Percentiles rank a stretch among this genome's conserved stretches.
Conservation (phyloP, 1,139 yeast genomes). For the Scheffersomyces stambukii region DNA sequence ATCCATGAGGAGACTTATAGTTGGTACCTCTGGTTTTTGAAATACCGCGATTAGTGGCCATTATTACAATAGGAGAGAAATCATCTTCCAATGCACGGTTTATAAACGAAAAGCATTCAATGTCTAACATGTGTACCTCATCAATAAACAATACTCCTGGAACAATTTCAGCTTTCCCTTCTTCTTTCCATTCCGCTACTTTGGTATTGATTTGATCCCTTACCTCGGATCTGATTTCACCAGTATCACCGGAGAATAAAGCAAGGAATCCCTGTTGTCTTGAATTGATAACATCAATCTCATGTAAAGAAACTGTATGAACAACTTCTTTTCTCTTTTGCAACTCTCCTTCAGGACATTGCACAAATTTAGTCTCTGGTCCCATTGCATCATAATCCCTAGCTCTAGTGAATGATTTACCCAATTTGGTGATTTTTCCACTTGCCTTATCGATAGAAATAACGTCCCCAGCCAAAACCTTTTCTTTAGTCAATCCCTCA, state of each 20-base stretch:
- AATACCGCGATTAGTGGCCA: constrained; percentile 98
- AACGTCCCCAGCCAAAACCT: constrained; percentile 96
- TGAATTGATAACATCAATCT: constrained; percentile 96
- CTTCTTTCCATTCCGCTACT: constrained; percentile 99
- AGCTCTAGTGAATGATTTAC: constrained; percentile 92
- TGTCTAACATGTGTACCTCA: constrained; percentile 98
- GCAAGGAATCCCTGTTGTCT: constrained; percentile 98
- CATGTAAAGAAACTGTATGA: constrained; percentile 94
- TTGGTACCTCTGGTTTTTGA: constrained; percentile 90
- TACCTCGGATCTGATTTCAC: constrained; percentile 93
- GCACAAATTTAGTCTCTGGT: constrained; percentile 94
- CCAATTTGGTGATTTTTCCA: constrained; percentile 90
- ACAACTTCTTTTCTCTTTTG: constrained; percentile 94
- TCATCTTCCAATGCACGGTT: constrained; percentile 97
- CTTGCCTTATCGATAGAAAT: constrained; percentile 93
- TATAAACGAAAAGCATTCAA: constrained; percentile 92
- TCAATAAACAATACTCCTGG: constrained; percentile 99
- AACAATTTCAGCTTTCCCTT: constrained; percentile 96
- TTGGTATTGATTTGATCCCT: constrained; percentile 96
- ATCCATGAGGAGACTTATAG: constrained; percentile 93
- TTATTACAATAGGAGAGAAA: constrained; percentile 92
- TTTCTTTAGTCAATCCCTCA: constrained; percentile 91
- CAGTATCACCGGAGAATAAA: constrained; percentile 94
- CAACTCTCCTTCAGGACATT: constrained; percentile 98
- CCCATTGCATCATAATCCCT: constrained; percentile 99